Evolutionary conservation across 148 eudicot species (phyloP).

Genomic region (Diospyros kaki): DNA sequence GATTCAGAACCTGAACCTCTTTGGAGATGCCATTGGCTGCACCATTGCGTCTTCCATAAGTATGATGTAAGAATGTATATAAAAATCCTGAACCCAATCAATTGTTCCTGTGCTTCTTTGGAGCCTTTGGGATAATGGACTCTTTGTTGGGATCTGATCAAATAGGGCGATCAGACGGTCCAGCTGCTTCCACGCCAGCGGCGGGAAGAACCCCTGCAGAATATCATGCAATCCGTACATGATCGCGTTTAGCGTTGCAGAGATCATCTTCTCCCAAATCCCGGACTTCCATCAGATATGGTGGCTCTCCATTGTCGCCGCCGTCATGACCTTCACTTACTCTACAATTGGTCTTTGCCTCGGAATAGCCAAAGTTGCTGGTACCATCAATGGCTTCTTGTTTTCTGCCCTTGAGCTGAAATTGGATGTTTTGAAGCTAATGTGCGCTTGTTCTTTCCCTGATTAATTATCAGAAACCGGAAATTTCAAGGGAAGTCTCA

Average conservation of each 20-base stretch:
- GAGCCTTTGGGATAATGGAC: too few relatives aligned
- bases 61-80: slow-evolving; percentile 45
- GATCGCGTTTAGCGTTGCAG: slow-evolving; percentile 56
- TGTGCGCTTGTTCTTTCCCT: neutral
- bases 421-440: neutral
- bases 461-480: slow-evolving; percentile 19
- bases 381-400: slow-evolving; percentile 16
- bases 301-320: slow-evolving; percentile 84
- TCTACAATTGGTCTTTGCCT: slow-evolving; percentile 76
- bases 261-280: slow-evolving; percentile 68
- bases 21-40: slow-evolving; percentile 68
- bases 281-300: slow-evolving; percentile 75
- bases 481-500: slow-evolving; percentile 31
- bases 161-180: slow-evolving; percentile 71
- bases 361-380: slow-evolving; percentile 64
- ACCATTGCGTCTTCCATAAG: slow-evolving; percentile 77
- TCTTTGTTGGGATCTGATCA: neutral
- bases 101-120: neutral
- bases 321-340: slow-evolving; percentile 81
- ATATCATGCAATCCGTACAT: slow-evolving; percentile 66
- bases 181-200: slow-evolving; percentile 60
- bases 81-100: too few relatives aligned
- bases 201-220: slow-evolving; percentile 38
- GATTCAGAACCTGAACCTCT: slow-evolving; percentile 60
- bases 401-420: neutral